Percentiles rank a stretch among this genome's conserved stretches.
phyloP scores from a whole-genome alignment of 495 filamentous ascomycete species.

The Hypomontagnella monticulosa region DNA sequence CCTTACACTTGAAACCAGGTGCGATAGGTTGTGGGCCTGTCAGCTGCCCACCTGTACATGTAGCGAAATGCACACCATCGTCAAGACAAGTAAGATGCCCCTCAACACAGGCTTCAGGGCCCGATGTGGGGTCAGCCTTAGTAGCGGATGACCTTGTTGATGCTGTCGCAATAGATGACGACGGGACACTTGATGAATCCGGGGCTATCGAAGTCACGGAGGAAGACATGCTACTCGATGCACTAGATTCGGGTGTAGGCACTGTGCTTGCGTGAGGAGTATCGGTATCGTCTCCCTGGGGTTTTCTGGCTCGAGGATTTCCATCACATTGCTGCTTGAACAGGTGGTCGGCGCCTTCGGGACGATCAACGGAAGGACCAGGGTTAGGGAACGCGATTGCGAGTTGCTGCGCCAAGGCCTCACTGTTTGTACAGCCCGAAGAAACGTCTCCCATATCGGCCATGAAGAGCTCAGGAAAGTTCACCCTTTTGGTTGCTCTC shows the following conservation, averaged over 20 bases:
- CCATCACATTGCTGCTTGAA: slow-evolving; percentile 40
- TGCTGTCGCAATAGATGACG: neutral
- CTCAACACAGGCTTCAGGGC: slow-evolving; percentile 24
- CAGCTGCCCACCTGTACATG: slow-evolving; percentile 37
- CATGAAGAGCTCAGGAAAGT: slow-evolving; percentile 33
- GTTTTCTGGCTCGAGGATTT: slow-evolving; percentile 27
- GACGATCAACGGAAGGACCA: slow-evolving; percentile 36
- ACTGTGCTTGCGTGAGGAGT: slow-evolving; percentile 1
- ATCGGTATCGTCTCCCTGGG: neutral
- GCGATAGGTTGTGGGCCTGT: slow-evolving; percentile 32
- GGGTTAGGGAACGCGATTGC: slow-evolving; percentile 40
- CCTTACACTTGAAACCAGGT: slow-evolving; percentile 37
- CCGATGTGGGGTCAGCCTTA: neutral
- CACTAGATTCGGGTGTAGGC: neutral
- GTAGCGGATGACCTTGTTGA: slow-evolving; percentile 4
- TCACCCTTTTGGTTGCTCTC: slow-evolving; percentile 1
- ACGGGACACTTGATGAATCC: neutral
- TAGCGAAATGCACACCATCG: slow-evolving; percentile 36
- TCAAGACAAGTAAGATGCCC: slow-evolving; percentile 40
- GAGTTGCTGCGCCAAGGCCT: slow-evolving; percentile 52
- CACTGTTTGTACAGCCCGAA: slow-evolving; percentile 44
- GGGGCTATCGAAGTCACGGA: slow-evolving; percentile 1
- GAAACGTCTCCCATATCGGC: slow-evolving; percentile 34
- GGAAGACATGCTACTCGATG: neutral
- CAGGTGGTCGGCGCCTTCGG: slow-evolving; percentile 34